Percentiles rank a stretch among this genome's conserved stretches.
These are phyloP conservation scores for Cicer arietinum DNA, from an alignment of 306 rosid genomes.

Conservation along the genomic window DNA sequence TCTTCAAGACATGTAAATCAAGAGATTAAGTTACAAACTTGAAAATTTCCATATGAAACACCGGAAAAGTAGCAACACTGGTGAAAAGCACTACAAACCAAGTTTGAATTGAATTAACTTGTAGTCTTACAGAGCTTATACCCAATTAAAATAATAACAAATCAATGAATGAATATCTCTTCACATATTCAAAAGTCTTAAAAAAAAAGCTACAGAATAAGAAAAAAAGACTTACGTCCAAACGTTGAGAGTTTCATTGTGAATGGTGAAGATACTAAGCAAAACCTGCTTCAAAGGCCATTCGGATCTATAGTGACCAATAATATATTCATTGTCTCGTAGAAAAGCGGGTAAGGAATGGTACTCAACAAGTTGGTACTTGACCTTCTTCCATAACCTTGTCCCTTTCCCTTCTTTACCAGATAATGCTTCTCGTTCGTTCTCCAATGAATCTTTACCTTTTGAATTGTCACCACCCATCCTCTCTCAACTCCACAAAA, in stretches of 20 bases:
- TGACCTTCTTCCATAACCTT: constrained; percentile 87
- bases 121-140: too few species aligned
- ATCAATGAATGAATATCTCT: too few species aligned
- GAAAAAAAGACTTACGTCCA: constrained; percentile 79
- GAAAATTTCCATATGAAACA: neutral
- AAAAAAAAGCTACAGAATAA: neutral
- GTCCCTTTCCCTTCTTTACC: constrained; percentile 68
- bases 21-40: neutral
- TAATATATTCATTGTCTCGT: constrained; percentile 86
- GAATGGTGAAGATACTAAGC: constrained; percentile 83
- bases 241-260: constrained; percentile 94
- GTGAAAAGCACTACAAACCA: neutral
- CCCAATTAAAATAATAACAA: too few species aligned
- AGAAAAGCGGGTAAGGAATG: constrained; percentile 81
- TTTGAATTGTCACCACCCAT: constrained; percentile 41
- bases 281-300: constrained; percentile 92
- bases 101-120: neutral
- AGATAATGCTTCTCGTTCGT: constrained; percentile 21
- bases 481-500: constrained; percentile 16
- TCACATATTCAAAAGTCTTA: too few species aligned
- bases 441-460: constrained; percentile 49
- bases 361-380: constrained; percentile 92
- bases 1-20: neutral
- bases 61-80: neutral
- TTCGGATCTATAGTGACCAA: constrained; percentile 83